phyloP scores from a whole-genome alignment of 2,329 filamentous ascomycete genomes.

The Talaromyces islandicus region DNA sequence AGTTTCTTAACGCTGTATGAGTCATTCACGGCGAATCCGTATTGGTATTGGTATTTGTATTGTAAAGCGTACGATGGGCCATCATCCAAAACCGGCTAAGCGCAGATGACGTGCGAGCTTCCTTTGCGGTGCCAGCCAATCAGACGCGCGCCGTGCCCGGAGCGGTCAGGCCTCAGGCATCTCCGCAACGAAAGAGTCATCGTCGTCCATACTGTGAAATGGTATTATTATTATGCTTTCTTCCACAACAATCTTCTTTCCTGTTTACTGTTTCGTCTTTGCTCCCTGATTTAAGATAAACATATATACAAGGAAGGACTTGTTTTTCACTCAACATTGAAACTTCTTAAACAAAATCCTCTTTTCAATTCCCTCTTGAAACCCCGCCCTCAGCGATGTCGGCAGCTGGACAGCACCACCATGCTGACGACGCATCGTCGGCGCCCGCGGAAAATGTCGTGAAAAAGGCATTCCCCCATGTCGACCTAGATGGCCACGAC shows the following conservation, averaged over 20 bases:
- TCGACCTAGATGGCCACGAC: constrained; percentile 78
- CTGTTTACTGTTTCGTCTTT: background rate
- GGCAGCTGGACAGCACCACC: constrained; percentile 22
- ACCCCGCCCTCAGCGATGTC: constrained; percentile 33
- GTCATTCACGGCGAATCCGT: no score
- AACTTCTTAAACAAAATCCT: background rate
- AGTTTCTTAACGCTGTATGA: no score
- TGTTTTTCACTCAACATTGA: background rate
- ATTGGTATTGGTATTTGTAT: background rate
- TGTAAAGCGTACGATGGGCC: background rate
- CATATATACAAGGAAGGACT: background rate
- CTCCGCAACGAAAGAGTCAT: constrained; percentile 9
- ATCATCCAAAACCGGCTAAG: constrained; percentile 6
- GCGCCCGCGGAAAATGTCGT: constrained; percentile 18
- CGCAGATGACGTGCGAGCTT: constrained; percentile 18
- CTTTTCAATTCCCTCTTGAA: constrained; percentile 11
- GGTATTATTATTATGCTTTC: background rate
- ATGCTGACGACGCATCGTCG: constrained; percentile 2
- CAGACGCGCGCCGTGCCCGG: constrained; percentile 6
- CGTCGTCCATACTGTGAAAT: background rate
- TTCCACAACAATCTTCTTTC: background rate
- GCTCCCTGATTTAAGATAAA: background rate
- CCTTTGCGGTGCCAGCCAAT: constrained; percentile 13
- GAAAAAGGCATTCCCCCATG: constrained; percentile 51
- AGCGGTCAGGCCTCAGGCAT: constrained; percentile 3